Percentiles rank a stretch among this genome's conserved stretches.
Evolutionary conservation across 306 rosid genomes (phyloP).

Genomic region (Pterocarpus macrocarpus): DNA sequence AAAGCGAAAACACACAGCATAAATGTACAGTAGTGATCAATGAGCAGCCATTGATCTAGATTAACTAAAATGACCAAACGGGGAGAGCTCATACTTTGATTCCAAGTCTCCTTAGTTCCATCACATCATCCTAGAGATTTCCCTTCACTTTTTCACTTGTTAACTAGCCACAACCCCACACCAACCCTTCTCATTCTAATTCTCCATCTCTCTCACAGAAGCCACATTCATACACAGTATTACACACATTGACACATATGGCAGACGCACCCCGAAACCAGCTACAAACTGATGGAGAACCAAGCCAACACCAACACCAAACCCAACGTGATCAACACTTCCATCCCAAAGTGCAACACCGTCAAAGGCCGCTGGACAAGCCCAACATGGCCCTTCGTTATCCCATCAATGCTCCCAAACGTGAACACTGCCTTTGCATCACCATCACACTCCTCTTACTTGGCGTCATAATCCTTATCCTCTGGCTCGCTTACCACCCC

Average conservation of each 20-base stretch:
- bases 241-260: constrained; percentile 40
- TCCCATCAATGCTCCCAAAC: constrained; percentile 30
- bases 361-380: constrained; percentile 3
- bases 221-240: background rate
- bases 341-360: constrained; percentile 21
- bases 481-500: constrained; percentile 91
- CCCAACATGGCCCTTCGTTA: background rate
- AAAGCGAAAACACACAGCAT: constrained; percentile 37
- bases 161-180: constrained; percentile 32
- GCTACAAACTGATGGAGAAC: constrained; percentile 24
- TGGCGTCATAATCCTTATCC: constrained; percentile 61
- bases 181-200: background rate
- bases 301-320: background rate
- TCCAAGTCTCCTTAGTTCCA: constrained; percentile 44
- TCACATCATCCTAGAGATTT: constrained; percentile 38
- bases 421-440: constrained; percentile 63
- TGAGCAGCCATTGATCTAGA: constrained; percentile 22
- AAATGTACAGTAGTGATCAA: constrained; percentile 4
- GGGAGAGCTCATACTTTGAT: constrained; percentile 27
- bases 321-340: background rate
- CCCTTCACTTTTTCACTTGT: constrained; percentile 29
- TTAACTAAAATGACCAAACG: constrained; percentile 9
- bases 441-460: constrained; percentile 65
- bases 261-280: constrained; percentile 18
- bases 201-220: background rate